Evolutionary conservation across 495 filamentous ascomycete genomes (phyloP).

Genomic region (Aspergillus mulundensis): DNA sequence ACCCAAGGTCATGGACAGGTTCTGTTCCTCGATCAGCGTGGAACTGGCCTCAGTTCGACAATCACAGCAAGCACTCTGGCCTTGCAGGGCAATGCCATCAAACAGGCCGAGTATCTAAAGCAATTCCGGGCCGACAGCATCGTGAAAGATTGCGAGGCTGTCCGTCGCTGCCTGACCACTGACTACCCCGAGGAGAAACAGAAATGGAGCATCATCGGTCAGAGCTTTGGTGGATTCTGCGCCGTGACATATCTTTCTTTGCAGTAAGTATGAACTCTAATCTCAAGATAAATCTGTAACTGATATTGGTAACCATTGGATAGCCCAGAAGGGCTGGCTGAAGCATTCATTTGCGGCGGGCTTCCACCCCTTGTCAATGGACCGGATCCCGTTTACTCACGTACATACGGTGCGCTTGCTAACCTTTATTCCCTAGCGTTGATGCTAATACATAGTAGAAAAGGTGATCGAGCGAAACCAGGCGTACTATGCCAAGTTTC

Average conservation of each 20-base stretch:
- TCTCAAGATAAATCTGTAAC: no score
- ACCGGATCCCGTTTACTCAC: conserved; percentile 72
- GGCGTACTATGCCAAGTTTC: conserved; percentile 79
- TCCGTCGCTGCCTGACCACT: conserved; percentile 66
- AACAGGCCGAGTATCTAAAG: conserved; percentile 79
- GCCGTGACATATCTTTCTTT: conserved; percentile 75
- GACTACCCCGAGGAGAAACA: conserved; percentile 65
- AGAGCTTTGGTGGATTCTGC: conserved; percentile 91
- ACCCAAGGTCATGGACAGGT: conserved; percentile 42
- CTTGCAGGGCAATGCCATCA: conserved; percentile 54
- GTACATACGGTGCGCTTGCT: conserved; percentile 52
- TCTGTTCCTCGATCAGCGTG: conserved; percentile 82
- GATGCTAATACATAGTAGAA: conserved; percentile 26
- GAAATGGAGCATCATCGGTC: conserved; percentile 82
- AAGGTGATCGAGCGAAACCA: conserved; percentile 64
- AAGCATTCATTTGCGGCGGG: conserved; percentile 81
- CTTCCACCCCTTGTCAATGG: conserved; percentile 68
- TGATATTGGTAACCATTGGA: background rate
- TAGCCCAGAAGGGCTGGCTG: conserved; percentile 68
- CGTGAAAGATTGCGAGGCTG: conserved; percentile 83
- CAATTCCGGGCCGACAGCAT: conserved; percentile 85
- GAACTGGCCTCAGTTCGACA: conserved; percentile 78
- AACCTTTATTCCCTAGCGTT: background rate
- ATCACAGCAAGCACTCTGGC: conserved; percentile 67
- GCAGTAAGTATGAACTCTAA: conserved; percentile 42